Conservation (phyloP, 2,329 filamentous ascomycete species). For the Colletotrichum kahawae region DNA sequence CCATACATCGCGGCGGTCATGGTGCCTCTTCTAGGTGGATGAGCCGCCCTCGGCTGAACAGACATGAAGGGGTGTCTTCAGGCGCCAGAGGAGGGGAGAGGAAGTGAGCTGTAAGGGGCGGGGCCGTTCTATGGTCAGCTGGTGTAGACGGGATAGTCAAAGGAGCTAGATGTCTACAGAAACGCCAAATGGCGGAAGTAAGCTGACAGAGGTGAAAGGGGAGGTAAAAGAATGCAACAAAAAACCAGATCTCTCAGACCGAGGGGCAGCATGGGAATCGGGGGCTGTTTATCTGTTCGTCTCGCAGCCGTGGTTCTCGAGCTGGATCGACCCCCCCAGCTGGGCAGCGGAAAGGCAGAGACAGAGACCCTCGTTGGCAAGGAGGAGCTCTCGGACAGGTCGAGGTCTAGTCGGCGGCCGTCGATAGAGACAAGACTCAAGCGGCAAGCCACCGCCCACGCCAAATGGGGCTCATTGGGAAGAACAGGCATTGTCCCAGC, state of each 20-base stretch:
- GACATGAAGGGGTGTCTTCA: background rate
- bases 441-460: slow-evolving; percentile 5
- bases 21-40: background rate
- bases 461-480: background rate
- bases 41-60: background rate
- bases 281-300: slow-evolving; percentile 1
- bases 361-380: background rate
- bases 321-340: background rate
- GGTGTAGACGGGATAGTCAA: background rate
- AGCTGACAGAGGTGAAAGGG: background rate
- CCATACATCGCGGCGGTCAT: slow-evolving; percentile 1
- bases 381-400: background rate
- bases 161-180: background rate
- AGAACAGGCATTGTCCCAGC: slow-evolving; percentile 4
- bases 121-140: background rate
- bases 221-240: background rate
- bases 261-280: background rate
- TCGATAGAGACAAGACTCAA: slow-evolving; percentile 4
- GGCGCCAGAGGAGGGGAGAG: background rate
- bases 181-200: background rate
- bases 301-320: background rate
- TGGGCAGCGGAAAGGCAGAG: background rate
- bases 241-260: background rate
- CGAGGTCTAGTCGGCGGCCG: background rate
- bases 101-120: background rate